phyloP scores from a whole-genome alignment of 495 filamentous ascomycete genomes.

The Chaetomium cochliodes region DNA sequence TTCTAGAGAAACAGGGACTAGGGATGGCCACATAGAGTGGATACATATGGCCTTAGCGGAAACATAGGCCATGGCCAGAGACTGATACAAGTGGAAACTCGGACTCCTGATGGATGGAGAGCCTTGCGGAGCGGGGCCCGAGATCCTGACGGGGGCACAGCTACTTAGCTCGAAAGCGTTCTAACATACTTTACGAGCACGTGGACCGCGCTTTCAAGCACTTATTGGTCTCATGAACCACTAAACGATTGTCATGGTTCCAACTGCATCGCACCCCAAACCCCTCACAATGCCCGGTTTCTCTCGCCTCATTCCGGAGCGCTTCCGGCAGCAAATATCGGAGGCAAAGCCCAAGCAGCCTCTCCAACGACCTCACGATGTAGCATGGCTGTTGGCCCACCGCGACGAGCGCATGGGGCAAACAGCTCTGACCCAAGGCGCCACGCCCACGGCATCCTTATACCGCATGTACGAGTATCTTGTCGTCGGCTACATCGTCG shows the following conservation, averaged over 20 bases:
- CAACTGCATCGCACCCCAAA: background rate
- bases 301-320: background rate
- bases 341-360: background rate
- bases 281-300: background rate
- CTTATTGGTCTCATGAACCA: background rate
- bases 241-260: background rate
- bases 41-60: too few relatives aligned
- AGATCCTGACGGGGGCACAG: background rate
- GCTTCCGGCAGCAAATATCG: background rate
- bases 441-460: conserved; percentile 3
- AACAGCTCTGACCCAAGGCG: background rate
- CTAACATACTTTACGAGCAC: background rate
- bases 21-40: background rate
- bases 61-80: background rate
- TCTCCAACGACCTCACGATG: background rate
- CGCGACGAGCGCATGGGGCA: background rate
- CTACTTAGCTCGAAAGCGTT: too few relatives aligned
- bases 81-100: too few relatives aligned
- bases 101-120: too few relatives aligned
- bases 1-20: background rate
- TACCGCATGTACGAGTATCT: conserved; percentile 18
- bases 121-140: too few relatives aligned
- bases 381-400: conserved; percentile 10
- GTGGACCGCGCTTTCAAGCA: background rate
- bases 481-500: background rate